Conservation (phyloP, 768 basidiomycete genomes). For the Pulveroboletus sp. region DNA sequence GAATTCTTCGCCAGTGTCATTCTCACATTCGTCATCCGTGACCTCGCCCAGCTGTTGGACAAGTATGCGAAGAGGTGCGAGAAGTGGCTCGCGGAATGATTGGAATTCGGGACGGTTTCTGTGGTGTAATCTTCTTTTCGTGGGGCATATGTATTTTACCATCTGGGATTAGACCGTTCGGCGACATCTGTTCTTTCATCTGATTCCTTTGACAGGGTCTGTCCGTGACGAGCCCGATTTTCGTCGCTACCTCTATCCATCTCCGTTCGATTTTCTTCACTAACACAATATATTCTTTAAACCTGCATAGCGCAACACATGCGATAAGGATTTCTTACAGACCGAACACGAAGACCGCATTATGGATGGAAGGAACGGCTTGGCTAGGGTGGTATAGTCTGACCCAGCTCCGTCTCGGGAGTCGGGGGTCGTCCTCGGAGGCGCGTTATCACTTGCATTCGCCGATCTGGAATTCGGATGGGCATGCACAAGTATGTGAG, state of each 20-base stretch:
- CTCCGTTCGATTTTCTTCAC: conserved; percentile 17
- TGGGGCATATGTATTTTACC: conserved; percentile 32
- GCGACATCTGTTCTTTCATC: conserved; percentile 28
- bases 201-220: conserved; percentile 13
- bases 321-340: not conserved
- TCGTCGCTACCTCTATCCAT: conserved; percentile 6
- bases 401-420: conserved; percentile 39
- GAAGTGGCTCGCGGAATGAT: conserved; percentile 83
- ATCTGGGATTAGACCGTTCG: conserved; percentile 32
- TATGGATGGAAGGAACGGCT: not conserved
- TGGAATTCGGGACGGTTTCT: conserved; percentile 18
- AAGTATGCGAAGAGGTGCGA: conserved; percentile 93
- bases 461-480: conserved; percentile 41
- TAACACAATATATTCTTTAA: conserved; percentile 24
- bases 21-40: conserved; percentile 83
- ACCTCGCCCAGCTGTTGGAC: conserved; percentile 80
- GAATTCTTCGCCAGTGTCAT: conserved; percentile 90
- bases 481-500: conserved; percentile 1
- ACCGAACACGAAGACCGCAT: conserved; percentile 1
- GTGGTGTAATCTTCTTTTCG: conserved; percentile 25
- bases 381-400: conserved; percentile 8
- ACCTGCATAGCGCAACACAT: conserved; percentile 14
- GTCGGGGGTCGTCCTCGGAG: conserved; percentile 55
- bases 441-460: conserved; percentile 55
- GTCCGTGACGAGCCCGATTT: conserved; percentile 13